phyloP scores from a whole-genome alignment of 2,329 filamentous ascomycete species.

The Alternaria ethzedia region DNA sequence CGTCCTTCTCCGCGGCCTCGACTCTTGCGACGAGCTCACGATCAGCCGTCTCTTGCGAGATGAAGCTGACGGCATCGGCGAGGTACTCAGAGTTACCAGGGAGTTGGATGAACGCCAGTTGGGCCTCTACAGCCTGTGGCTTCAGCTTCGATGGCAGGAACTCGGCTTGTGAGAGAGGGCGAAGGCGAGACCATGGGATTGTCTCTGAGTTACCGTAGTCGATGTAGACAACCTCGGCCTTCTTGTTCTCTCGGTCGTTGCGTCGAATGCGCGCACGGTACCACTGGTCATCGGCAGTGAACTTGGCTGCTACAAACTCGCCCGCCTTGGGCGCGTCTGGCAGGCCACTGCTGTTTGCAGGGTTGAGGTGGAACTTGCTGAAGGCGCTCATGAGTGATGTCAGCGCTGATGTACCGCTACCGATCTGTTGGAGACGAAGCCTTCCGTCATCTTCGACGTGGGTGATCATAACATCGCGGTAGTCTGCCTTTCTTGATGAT shows the following conservation, averaged over 20 bases:
- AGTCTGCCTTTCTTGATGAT: slow-evolving; percentile 78
- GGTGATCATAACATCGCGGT: slow-evolving; percentile 91
- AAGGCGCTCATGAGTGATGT: slow-evolving; percentile 91
- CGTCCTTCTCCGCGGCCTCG: slow-evolving; percentile 83
- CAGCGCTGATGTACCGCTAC: slow-evolving; percentile 81
- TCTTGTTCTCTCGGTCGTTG: slow-evolving; percentile 87
- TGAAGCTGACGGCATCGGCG: slow-evolving; percentile 75
- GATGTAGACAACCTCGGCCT: slow-evolving; percentile 89
- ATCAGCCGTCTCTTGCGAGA: slow-evolving; percentile 75
- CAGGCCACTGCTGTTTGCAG: slow-evolving; percentile 77
- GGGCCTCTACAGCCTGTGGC: slow-evolving; percentile 84
- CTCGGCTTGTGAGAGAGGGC: slow-evolving; percentile 77
- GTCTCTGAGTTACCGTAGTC: slow-evolving; percentile 96
- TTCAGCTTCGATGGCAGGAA: slow-evolving; percentile 80
- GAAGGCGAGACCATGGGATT: slow-evolving; percentile 82
- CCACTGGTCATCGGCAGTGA: slow-evolving; percentile 89
- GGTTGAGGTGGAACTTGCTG: slow-evolving; percentile 85
- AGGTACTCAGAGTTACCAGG: slow-evolving; percentile 80
- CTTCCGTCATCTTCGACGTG: slow-evolving; percentile 83
- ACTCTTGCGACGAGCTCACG: slow-evolving; percentile 88
- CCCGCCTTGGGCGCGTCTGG: slow-evolving; percentile 83
- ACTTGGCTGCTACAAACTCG: slow-evolving; percentile 89
- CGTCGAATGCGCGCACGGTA: slow-evolving; percentile 90
- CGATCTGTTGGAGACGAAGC: slow-evolving; percentile 90
- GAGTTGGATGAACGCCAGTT: slow-evolving; percentile 87